phyloP scores from a whole-genome alignment of 225 moss, liverwort and hornwort species.

The Asterella californica region DNA sequence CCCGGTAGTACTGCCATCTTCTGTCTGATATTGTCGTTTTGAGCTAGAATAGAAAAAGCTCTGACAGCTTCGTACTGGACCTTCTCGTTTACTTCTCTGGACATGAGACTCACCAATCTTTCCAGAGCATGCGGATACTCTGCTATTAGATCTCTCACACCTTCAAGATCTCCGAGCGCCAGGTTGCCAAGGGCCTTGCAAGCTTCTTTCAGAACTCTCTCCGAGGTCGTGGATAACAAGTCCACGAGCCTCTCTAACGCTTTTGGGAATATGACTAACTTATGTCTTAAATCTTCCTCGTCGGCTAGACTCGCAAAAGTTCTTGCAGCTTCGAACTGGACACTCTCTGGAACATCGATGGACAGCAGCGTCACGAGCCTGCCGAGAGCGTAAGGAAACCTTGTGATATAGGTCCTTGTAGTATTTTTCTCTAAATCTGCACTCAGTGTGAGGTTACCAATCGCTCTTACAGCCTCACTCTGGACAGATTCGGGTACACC shows the following conservation, averaged over 20 bases:
- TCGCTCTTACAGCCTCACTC: not conserved
- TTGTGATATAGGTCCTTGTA: not conserved
- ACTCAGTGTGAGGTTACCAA: not conserved
- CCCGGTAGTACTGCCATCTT: not conserved
- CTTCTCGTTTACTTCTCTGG: not conserved
- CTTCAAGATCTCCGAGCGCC: not conserved
- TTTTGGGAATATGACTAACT: not conserved
- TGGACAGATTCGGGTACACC: constrained; percentile 3
- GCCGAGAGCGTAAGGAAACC: not conserved
- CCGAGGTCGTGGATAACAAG: not conserved
- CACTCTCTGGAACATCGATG: not conserved
- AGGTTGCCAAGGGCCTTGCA: not conserved
- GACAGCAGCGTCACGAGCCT: not conserved
- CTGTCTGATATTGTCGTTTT: not conserved
- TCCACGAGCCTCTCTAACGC: not conserved
- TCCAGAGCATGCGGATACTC: constrained; percentile 5
- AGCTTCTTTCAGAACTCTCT: not conserved
- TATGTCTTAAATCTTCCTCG: not conserved
- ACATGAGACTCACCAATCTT: constrained; percentile 6
- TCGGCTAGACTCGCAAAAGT: constrained; percentile 2
- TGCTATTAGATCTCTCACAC: not conserved
- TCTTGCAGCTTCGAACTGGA: constrained; percentile 15
- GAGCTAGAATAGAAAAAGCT: constrained; percentile 5
- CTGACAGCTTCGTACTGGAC: constrained; percentile 10
- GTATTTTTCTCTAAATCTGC: not conserved